Percentiles rank a stretch among this genome's conserved stretches.
These are phyloP conservation scores for Hemisphaericaspora subhashii DNA, from an alignment of 1,139 yeast species.

Conservation along the genomic window DNA sequence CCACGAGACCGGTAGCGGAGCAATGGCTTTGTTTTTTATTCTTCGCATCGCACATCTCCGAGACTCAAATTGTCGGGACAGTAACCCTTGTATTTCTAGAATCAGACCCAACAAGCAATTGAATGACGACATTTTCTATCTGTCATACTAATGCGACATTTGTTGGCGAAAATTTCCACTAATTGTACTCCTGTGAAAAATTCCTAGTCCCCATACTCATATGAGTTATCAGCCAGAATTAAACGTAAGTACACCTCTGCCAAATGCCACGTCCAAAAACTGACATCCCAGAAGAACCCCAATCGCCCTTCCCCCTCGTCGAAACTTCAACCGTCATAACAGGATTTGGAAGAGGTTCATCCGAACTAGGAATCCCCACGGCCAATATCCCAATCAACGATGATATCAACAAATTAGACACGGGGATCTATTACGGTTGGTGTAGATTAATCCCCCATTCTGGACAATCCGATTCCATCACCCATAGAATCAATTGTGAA, in stretches of 20 bases:
- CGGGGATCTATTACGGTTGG: slow-evolving; percentile 94
- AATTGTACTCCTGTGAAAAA: too few species aligned
- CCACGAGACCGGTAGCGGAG: background rate
- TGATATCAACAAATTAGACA: slow-evolving; percentile 48
- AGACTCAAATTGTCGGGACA: too few species aligned
- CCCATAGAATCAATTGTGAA: slow-evolving; percentile 34
- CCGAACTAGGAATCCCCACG: slow-evolving; percentile 93
- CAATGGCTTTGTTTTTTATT: background rate
- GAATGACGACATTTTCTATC: too few species aligned
- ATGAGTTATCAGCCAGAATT: background rate
- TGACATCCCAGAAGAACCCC: slow-evolving; percentile 47
- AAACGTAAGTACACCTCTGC: background rate
- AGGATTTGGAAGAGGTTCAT: slow-evolving; percentile 95
- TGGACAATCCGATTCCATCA: slow-evolving; percentile 10
- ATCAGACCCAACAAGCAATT: too few species aligned
- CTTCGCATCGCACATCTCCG: background rate
- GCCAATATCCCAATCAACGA: slow-evolving; percentile 79
- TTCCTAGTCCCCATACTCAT: too few species aligned
- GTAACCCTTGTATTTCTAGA: too few species aligned
- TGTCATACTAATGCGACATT: too few species aligned
- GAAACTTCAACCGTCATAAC: slow-evolving; percentile 62
- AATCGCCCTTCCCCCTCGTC: slow-evolving; percentile 65
- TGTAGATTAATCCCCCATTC: slow-evolving; percentile 42
- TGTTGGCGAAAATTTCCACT: too few species aligned
- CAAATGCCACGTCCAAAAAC: slow-evolving; percentile 32